Conservation (phyloP, 108 stramenopile genomes). For the Conticribra guillardii region DNA sequence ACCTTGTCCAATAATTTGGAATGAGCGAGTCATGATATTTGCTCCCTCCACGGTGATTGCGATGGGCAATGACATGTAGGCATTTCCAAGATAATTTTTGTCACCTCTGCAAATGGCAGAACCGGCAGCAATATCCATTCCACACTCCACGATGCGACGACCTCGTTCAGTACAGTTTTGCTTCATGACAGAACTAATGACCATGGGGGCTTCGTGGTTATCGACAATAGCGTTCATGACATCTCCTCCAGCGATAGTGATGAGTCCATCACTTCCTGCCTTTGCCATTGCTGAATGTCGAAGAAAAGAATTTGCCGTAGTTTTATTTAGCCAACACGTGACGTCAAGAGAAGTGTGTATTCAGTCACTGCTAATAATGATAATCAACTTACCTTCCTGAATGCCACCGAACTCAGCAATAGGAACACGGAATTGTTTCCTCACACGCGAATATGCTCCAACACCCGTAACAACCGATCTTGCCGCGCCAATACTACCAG, state of each 20-base stretch:
- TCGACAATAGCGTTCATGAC: slow-evolving; percentile 98
- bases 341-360: background rate
- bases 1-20: slow-evolving; percentile 98
- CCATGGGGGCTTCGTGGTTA: slow-evolving; percentile 99
- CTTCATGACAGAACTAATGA: slow-evolving; percentile 98
- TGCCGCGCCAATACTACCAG: slow-evolving; percentile 92
- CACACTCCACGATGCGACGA: slow-evolving; percentile 93
- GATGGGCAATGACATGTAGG: slow-evolving; percentile 97
- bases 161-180: slow-evolving; percentile 97
- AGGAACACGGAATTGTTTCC: slow-evolving; percentile 98
- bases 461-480: slow-evolving; percentile 86
- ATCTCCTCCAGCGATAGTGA: slow-evolving; percentile 91
- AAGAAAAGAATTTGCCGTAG: background rate
- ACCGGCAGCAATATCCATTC: slow-evolving; percentile 98
- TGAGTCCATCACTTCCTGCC: slow-evolving; percentile 91
- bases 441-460: slow-evolving; percentile 93
- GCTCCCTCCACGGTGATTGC: slow-evolving; percentile 98
- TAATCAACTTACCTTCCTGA: slow-evolving; percentile 94
- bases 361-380: background rate
- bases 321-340: no score
- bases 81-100: slow-evolving; percentile 92
- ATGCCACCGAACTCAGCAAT: slow-evolving; percentile 99
- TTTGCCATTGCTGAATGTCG: slow-evolving; percentile 85
- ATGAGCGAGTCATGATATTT: slow-evolving; percentile 97
- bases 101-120: slow-evolving; percentile 97